phyloP scores from a whole-genome alignment of 2,329 filamentous ascomycete genomes.

The Aspergillus luchuensis region DNA sequence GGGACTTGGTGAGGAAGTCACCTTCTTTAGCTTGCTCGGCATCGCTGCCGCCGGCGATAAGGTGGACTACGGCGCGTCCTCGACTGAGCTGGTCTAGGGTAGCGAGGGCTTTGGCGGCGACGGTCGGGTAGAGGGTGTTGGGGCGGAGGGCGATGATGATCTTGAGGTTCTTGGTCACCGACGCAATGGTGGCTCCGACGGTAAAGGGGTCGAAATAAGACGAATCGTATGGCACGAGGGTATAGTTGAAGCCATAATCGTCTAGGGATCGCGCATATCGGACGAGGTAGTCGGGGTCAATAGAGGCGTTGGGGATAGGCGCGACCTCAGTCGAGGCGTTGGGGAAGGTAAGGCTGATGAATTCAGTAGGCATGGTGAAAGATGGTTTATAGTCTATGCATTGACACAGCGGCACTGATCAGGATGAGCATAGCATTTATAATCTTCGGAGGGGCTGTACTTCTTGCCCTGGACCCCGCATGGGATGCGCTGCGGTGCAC shows the following conservation, averaged over 20 bases:
- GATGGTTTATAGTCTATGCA: no score
- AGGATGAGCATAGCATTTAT: neutral
- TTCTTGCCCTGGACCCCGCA: neutral
- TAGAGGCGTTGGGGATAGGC: conserved; percentile 53
- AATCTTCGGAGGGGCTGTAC: neutral
- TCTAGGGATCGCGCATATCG: conserved; percentile 61
- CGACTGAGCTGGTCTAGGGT: conserved; percentile 62
- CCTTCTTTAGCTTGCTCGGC: conserved; percentile 62
- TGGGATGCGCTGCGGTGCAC: neutral
- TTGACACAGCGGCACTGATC: neutral
- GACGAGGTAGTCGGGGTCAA: conserved; percentile 59
- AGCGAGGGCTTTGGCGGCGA: conserved; percentile 63
- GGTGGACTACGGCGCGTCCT: conserved; percentile 63
- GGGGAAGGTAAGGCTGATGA: conserved; percentile 61
- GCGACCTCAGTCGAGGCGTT: conserved; percentile 60
- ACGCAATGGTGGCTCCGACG: conserved; percentile 59
- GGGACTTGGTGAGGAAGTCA: conserved; percentile 60
- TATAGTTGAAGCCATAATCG: conserved; percentile 64
- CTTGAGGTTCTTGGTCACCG: conserved; percentile 61
- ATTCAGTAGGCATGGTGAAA: conserved; percentile 48
- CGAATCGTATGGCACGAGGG: conserved; percentile 61
- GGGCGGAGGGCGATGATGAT: conserved; percentile 64
- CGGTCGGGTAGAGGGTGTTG: conserved; percentile 64
- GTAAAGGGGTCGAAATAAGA: conserved; percentile 60
- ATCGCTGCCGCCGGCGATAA: conserved; percentile 64